Evolutionary conservation across 1,284 basidiomycete species (phyloP).

Genomic region (Phellopilus nigrolimitatus): DNA sequence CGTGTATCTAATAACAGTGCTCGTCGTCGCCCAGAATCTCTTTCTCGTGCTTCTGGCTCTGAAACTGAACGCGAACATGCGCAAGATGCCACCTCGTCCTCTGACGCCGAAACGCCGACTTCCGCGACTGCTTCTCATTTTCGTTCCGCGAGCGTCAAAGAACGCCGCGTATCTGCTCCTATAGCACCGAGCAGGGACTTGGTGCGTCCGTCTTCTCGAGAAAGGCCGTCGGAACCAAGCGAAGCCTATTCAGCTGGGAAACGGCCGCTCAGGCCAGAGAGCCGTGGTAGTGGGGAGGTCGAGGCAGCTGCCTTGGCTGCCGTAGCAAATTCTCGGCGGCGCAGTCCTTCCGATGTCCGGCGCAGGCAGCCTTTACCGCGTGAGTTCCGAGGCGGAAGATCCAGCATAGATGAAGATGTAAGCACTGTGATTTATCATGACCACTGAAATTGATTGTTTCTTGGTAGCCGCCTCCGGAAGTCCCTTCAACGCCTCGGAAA

Average conservation of each 20-base stretch:
- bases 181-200: conserved; percentile 44
- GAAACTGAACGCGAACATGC: conserved; percentile 66
- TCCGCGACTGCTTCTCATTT: conserved; percentile 29
- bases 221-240: conserved; percentile 31
- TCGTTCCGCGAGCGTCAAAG: conserved; percentile 32
- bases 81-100: conserved; percentile 35
- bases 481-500: conserved; percentile 15
- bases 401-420: conserved; percentile 8
- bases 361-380: conserved; percentile 53
- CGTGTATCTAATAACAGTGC: conserved; percentile 1
- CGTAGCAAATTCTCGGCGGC: conserved; percentile 46
- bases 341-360: conserved; percentile 37
- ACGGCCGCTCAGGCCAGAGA: conserved; percentile 9
- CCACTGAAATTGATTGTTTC: neutral
- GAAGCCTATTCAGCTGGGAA: conserved; percentile 25
- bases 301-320: conserved; percentile 56
- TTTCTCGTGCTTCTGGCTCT: conserved; percentile 50
- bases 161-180: conserved; percentile 49
- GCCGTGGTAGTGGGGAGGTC: conserved; percentile 32
- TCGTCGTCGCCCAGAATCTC: conserved; percentile 13
- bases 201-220: conserved; percentile 25
- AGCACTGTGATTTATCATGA: neutral
- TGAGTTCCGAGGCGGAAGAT: conserved; percentile 44
- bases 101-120: conserved; percentile 40
- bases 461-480: conserved; percentile 6